These are phyloP conservation scores for Lophiostoma macrostomum DNA, from an alignment of 495 filamentous ascomycete species.

Conservation along the genomic window DNA sequence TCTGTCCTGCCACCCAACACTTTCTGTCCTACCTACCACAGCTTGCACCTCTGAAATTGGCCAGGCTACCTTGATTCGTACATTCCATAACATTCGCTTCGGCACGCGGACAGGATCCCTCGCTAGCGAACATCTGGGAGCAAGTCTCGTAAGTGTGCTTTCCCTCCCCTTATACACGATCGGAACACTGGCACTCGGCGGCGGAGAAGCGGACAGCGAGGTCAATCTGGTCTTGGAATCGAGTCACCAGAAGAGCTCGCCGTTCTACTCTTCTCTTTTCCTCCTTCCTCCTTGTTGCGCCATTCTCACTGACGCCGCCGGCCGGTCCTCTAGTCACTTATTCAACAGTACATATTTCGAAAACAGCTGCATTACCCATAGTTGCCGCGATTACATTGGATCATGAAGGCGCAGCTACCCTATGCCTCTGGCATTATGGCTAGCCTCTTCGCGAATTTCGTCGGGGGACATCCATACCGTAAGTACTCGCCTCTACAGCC, in stretches of 20 bases:
- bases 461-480: slow-evolving; percentile 48
- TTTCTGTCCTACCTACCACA: no score
- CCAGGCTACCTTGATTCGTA: slow-evolving; percentile 14
- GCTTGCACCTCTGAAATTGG: no score
- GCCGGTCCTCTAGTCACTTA: slow-evolving; percentile 17
- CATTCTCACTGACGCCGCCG: slow-evolving; percentile 19
- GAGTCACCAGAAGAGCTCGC: no score
- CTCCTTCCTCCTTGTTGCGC: neutral
- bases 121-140: no score
- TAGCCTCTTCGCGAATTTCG: slow-evolving; percentile 36
- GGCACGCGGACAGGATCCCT: neutral
- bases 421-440: slow-evolving; percentile 20
- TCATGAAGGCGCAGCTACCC: slow-evolving; percentile 44
- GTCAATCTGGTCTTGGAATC: no score
- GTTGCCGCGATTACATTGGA: no score
- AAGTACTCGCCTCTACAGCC: slow-evolving; percentile 14
- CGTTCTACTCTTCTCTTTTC: neutral
- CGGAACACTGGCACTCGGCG: no score
- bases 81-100: slow-evolving; percentile 23
- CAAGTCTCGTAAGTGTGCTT: neutral
- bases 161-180: no score
- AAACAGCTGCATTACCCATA: no score
- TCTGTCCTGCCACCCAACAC: no score
- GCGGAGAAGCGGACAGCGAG: no score
- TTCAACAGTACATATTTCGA: slow-evolving; percentile 28